phyloP scores from a whole-genome alignment of 2,329 filamentous ascomycete genomes.

The Penicillium sp. region DNA sequence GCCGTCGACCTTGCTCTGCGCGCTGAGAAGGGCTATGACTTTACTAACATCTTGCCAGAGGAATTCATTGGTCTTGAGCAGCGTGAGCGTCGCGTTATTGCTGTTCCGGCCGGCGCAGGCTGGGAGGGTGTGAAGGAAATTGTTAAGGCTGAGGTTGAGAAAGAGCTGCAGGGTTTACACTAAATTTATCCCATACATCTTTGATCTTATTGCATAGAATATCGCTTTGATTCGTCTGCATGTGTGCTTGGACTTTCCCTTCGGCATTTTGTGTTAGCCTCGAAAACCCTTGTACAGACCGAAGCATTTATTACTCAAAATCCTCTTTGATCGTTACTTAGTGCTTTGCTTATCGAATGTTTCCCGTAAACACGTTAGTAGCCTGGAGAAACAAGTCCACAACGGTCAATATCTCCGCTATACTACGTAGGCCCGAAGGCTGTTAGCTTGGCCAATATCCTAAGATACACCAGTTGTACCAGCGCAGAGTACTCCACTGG shows the following conservation, averaged over 20 bases:
- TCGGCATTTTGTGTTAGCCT: neutral
- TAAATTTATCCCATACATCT: constrained; percentile 3
- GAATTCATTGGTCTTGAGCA: constrained; percentile 79
- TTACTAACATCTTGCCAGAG: constrained; percentile 72
- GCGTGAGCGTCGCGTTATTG: constrained; percentile 70
- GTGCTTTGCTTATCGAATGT: neutral
- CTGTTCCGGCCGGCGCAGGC: constrained; percentile 61
- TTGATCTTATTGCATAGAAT: neutral
- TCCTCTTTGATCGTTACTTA: neutral
- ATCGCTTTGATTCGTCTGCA: neutral
- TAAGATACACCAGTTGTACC: too few relatives aligned
- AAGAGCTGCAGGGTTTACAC: constrained; percentile 33
- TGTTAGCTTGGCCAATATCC: too few relatives aligned
- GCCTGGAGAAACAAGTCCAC: too few relatives aligned
- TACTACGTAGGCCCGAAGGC: too few relatives aligned
- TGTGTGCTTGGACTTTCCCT: neutral
- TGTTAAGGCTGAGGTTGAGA: constrained; percentile 68
- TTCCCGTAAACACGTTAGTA: too few relatives aligned
- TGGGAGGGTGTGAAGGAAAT: constrained; percentile 75
- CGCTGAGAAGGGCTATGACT: constrained; percentile 69
- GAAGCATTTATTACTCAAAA: neutral
- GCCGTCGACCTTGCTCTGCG: constrained; percentile 79
- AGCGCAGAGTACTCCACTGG: too few relatives aligned
- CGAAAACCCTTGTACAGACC: neutral
- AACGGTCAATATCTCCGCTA: too few relatives aligned